Evolutionary conservation across 768 basidiomycete genomes (phyloP).

Genomic region (Dendrothele bispora): DNA sequence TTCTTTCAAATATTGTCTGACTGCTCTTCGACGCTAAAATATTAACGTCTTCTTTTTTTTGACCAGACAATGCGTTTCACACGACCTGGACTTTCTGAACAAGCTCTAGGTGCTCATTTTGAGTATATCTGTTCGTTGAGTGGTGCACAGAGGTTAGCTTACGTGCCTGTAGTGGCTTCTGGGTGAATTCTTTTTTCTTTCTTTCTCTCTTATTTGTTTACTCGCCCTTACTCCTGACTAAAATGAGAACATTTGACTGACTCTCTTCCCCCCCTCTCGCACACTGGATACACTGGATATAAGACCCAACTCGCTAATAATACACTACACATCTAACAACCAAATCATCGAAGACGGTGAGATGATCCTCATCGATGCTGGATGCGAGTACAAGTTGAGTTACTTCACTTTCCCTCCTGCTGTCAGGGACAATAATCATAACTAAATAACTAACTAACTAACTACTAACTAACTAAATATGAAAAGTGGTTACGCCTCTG

Average conservation of each 20-base stretch:
- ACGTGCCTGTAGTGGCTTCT: conserved; percentile 96
- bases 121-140: conserved; percentile 80
- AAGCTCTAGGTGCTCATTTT: conserved; percentile 76
- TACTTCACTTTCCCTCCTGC: no score
- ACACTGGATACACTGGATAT: background rate
- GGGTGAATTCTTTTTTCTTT: conserved; percentile 53
- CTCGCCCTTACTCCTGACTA: no score
- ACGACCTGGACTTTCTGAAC: conserved; percentile 54
- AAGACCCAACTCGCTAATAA: conserved; percentile 85
- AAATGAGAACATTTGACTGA: background rate
- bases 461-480: conserved; percentile 1
- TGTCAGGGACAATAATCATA: no score
- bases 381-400: conserved; percentile 87
- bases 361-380: conserved; percentile 85
- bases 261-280: background rate
- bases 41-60: background rate
- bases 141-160: conserved; percentile 88
- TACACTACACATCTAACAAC: conserved; percentile 95
- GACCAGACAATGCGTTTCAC: conserved; percentile 84
- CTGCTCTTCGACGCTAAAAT: background rate
- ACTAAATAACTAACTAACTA: no score
- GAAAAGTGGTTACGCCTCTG: conserved; percentile 85
- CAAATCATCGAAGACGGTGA: conserved; percentile 71
- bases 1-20: background rate
- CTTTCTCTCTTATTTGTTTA: background rate